A percentile compares a stretch with the other conserved stretches of the same genome.
These are phyloP conservation scores for Neoarthrinium moseri DNA, from an alignment of 2,329 filamentous ascomycete species.

Conservation along the genomic window DNA sequence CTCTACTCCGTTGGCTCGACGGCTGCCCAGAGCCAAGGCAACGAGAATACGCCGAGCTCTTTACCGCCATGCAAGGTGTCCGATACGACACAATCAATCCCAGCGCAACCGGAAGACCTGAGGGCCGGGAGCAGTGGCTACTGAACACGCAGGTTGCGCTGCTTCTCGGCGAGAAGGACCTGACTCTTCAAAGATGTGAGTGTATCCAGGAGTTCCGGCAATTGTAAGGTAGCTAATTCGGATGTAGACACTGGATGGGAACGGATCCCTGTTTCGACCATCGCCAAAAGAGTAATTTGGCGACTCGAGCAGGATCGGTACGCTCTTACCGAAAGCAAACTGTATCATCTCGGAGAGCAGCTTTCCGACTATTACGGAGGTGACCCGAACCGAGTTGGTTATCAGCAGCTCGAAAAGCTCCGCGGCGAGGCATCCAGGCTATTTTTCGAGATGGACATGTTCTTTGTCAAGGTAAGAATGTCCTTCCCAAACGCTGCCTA, in stretches of 20 bases:
- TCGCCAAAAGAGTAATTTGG: constrained; percentile 62
- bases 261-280: constrained; percentile 47
- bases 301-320: constrained; percentile 56
- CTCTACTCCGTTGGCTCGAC: constrained; percentile 61
- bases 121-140: constrained; percentile 65
- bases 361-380: constrained; percentile 51
- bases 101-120: constrained; percentile 48
- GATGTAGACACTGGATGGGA: constrained; percentile 57
- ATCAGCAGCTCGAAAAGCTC: constrained; percentile 43
- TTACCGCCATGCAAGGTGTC: constrained; percentile 57
- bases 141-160: constrained; percentile 64
- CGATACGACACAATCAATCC: constrained; percentile 63
- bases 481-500: background rate
- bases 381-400: constrained; percentile 42
- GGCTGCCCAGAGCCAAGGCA: constrained; percentile 49
- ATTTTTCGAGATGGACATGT: constrained; percentile 60
- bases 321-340: constrained; percentile 46
- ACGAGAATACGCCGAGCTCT: constrained; percentile 49
- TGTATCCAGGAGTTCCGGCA: constrained; percentile 9
- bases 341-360: constrained; percentile 53
- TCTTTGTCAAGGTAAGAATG: constrained; percentile 61
- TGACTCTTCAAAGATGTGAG: constrained; percentile 59
- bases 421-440: constrained; percentile 49
- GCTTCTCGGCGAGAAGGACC: constrained; percentile 63
- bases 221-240: background rate